Percentiles rank a stretch among this genome's conserved stretches.
phyloP scores from a whole-genome alignment of 1,284 basidiomycete species.

The Cryptococcus sp. region DNA sequence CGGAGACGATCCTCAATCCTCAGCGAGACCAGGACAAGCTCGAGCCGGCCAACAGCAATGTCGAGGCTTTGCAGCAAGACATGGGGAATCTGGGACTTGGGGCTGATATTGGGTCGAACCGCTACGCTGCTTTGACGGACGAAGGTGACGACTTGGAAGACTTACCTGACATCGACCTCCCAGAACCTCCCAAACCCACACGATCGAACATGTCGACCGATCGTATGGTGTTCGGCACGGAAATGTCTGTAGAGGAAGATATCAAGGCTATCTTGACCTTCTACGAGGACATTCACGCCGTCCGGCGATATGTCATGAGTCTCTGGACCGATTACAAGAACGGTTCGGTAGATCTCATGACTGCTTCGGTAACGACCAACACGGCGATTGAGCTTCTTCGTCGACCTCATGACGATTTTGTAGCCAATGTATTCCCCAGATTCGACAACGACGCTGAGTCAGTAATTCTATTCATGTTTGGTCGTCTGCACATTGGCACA shows the following conservation, averaged over 20 bases:
- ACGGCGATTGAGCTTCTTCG: conserved; percentile 21
- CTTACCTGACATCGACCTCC: conserved; percentile 19
- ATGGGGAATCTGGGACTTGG: background rate
- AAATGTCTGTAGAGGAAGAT: conserved; percentile 6
- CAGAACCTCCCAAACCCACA: conserved; percentile 8
- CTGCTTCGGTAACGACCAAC: conserved; percentile 23
- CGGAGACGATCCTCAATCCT: conserved; percentile 3
- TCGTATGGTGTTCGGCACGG: conserved; percentile 3
- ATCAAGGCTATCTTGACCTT: conserved; percentile 13
- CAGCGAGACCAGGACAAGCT: background rate
- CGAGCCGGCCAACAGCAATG: too few relatives aligned
- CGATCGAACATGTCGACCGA: background rate
- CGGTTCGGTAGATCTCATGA: conserved; percentile 15
- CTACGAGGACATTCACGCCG: conserved; percentile 14
- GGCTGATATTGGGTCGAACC: conserved; percentile 2
- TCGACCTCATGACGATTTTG: conserved; percentile 16
- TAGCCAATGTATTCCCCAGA: conserved; percentile 5
- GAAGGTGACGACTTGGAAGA: conserved; percentile 12
- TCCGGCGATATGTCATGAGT: conserved; percentile 13
- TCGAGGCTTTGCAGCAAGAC: too few relatives aligned
- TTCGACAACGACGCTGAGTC: conserved; percentile 2
- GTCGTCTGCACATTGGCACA: background rate
- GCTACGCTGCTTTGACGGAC: conserved; percentile 1
- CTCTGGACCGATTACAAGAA: conserved; percentile 17
- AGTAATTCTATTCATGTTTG: background rate